phyloP scores from a whole-genome alignment of 2,329 filamentous ascomycete species.

The Xylariaceae sp. region DNA sequence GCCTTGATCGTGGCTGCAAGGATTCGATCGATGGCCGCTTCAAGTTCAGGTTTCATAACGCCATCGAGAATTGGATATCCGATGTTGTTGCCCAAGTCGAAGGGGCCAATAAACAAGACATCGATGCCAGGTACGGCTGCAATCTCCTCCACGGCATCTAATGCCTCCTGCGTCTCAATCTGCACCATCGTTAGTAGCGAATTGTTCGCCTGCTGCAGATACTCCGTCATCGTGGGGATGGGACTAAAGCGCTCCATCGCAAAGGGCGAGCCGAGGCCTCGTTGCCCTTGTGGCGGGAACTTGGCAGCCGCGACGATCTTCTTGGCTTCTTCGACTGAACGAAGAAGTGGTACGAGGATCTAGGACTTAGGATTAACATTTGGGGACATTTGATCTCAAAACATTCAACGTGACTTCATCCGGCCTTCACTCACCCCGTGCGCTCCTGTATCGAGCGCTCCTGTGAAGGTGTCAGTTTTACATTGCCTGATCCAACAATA shows the following conservation, averaged over 20 bases:
- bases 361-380: constrained; percentile 21
- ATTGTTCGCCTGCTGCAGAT: constrained; percentile 52
- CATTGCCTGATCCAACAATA: neutral
- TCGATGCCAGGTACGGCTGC: constrained; percentile 56
- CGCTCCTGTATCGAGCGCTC: constrained; percentile 53
- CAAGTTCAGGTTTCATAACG: constrained; percentile 53
- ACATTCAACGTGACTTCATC: neutral
- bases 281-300: constrained; percentile 50
- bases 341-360: constrained; percentile 50
- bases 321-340: constrained; percentile 48
- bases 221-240: constrained; percentile 47
- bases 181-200: constrained; percentile 60
- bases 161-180: constrained; percentile 60
- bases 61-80: constrained; percentile 57
- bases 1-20: constrained; percentile 53
- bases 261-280: constrained; percentile 54
- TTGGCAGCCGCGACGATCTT: constrained; percentile 48
- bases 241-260: constrained; percentile 46
- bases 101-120: constrained; percentile 60
- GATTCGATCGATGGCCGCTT: constrained; percentile 54
- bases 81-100: constrained; percentile 61
- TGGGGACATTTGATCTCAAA: neutral
- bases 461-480: constrained; percentile 31
- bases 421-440: constrained; percentile 43
- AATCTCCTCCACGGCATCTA: constrained; percentile 57